phyloP scores from a whole-genome alignment of 805 yeast species.

The Candida montana region DNA sequence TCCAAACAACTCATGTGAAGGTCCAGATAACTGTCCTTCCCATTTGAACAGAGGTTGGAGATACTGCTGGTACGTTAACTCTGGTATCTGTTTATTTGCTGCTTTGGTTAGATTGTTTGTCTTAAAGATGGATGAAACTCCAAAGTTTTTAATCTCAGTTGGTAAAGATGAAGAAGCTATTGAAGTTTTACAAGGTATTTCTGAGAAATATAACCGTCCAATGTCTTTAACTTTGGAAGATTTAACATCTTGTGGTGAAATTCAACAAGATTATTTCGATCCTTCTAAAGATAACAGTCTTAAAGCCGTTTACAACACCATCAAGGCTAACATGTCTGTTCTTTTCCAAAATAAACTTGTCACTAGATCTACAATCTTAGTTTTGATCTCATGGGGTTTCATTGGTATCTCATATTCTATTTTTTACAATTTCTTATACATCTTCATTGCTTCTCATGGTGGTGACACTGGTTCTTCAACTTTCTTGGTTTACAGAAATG shows the following conservation, averaged over 20 bases:
- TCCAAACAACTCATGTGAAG: conserved; percentile 40
- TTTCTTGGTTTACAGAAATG: conserved; percentile 42
- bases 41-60: conserved; percentile 54
- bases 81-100: conserved; percentile 43
- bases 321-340: conserved; percentile 34
- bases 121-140: conserved; percentile 44
- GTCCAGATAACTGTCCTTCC: conserved; percentile 38
- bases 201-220: conserved; percentile 38
- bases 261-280: conserved; percentile 25
- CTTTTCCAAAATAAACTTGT: conserved; percentile 40
- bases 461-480: conserved; percentile 39
- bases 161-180: conserved; percentile 47
- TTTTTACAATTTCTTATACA: conserved; percentile 47
- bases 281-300: conserved; percentile 14
- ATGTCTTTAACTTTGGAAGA: conserved; percentile 42
- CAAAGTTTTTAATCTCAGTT: conserved; percentile 43
- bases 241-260: conserved; percentile 39
- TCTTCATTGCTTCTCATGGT: conserved; percentile 45
- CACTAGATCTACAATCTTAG: conserved; percentile 37
- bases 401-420: conserved; percentile 51
- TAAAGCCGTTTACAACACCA: conserved; percentile 16
- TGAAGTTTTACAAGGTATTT: conserved; percentile 38
- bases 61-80: conserved; percentile 47
- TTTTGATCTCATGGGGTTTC: conserved; percentile 47
- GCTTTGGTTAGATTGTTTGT: conserved; percentile 43